phyloP scores from a whole-genome alignment of 139 green algal genomes.

The Volvox africanus region DNA sequence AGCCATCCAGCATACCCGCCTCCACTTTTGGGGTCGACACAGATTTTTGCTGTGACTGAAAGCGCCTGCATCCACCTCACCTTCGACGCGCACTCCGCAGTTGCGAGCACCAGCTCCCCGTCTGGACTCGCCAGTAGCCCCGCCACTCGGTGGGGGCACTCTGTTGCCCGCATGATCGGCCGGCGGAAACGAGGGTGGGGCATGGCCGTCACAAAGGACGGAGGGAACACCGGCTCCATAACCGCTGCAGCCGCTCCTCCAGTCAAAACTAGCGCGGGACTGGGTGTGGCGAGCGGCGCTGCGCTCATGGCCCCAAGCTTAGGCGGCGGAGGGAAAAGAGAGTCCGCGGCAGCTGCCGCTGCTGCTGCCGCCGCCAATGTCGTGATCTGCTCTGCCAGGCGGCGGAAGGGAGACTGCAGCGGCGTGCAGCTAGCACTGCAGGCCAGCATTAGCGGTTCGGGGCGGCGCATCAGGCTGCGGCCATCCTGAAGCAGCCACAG shows the following conservation, averaged over 20 bases:
- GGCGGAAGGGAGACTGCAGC: neutral
- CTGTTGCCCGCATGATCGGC: neutral
- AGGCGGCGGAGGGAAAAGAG: neutral
- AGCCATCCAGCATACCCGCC: no score
- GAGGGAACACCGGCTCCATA: neutral
- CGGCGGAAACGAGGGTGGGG: conserved; percentile 14
- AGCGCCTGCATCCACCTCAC: neutral
- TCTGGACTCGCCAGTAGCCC: conserved; percentile 7
- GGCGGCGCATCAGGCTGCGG: neutral
- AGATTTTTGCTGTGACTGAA: no score
- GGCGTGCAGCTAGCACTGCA: conserved; percentile 10
- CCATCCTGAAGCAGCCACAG: conserved; percentile 12
- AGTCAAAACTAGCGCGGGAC: neutral
- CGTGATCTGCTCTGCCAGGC: conserved; percentile 4
- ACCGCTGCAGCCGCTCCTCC: neutral
- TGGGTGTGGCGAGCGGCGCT: neutral
- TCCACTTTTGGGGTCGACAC: no score
- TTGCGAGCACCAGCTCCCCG: conserved; percentile 12
- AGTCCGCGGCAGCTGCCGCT: neutral
- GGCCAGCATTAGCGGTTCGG: neutral
- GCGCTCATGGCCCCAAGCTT: neutral
- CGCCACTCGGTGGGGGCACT: conserved; percentile 10
- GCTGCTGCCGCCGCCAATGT: neutral
- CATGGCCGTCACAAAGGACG: neutral
- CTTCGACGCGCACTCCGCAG: neutral